Evolutionary conservation across 2,329 filamentous ascomycete species (phyloP), one percentile per base, ranked within the genome.

Genomic region (Fusarium sp.): DNA sequence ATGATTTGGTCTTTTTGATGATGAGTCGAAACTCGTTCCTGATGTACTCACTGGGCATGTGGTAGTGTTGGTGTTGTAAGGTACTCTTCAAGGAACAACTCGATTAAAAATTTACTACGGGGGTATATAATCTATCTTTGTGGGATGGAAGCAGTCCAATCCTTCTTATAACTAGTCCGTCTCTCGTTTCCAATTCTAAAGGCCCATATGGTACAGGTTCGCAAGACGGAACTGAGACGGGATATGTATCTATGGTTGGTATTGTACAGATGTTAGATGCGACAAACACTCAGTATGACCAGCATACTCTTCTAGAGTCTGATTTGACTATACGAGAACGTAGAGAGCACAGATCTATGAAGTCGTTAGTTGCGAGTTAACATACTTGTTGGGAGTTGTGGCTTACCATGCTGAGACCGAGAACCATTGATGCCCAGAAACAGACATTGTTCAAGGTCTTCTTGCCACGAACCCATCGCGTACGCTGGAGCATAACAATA

Each of bases 371-470:
- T 41, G 20, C 36, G 29, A 29, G 9, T 18, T 35, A 36, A 10
- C 18, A 12, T 1, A 42, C 44, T 7, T 4, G 18, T 3, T 22
- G 47, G 3, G 15, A 2, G 42, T 77, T 62, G 36, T 38, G 47
- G 84, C 91, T 81, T 84, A 95, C 93, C 88, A 95, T 84, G 69
- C 92, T 93, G 66, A 97, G 82, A 0, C 95, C 95, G 54, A 96
- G 79, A 73, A 97, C 94, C 93, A 97, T 97, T 29, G 92, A 94
- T 77, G 90, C 91, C 95, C 95, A 97, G 79, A 97, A 97, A 69
- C 93, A 91, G 29, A 94, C 90, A 76, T 97, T 97, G 79, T 98
- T 98, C 64, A 97, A 84, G 35, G 95, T 91, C 79, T 90, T 90
- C 74, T 90, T 89, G 25, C 91, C 91, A 60, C 91, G 88, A 41